Conservation (phyloP, 306 rosid genomes). For the Cucurbita maxima region DNA sequence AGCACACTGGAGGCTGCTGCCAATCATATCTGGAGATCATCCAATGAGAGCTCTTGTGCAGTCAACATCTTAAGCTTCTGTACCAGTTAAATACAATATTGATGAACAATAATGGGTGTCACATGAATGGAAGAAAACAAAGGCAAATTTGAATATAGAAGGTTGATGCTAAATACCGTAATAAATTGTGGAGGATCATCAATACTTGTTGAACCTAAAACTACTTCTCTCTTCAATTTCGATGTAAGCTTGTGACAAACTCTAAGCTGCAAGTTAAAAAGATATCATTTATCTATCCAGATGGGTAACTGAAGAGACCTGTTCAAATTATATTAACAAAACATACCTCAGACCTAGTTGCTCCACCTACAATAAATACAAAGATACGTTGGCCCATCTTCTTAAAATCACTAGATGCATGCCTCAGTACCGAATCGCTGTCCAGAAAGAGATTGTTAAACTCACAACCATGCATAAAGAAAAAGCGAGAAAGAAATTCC, state of each 20-base stretch:
- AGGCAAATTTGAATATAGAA: not conserved
- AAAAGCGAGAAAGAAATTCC: not conserved
- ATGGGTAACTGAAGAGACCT: not conserved
- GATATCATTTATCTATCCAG: not conserved
- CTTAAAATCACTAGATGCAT: slow-evolving; percentile 76
- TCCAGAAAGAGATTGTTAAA: not conserved
- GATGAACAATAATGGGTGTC: not conserved
- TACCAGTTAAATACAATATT: slow-evolving; percentile 9
- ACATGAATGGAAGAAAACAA: not conserved
- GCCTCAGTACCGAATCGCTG: slow-evolving; percentile 67
- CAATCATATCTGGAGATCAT: slow-evolving; percentile 68
- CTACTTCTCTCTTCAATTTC: slow-evolving; percentile 72
- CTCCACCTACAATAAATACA: slow-evolving; percentile 88
- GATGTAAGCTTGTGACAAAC: slow-evolving; percentile 85
- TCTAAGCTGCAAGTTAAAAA: slow-evolving; percentile 47
- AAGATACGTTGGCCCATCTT: slow-evolving; percentile 81
- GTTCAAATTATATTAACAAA: not conserved
- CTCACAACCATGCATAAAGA: not conserved
- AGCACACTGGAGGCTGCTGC: not conserved
- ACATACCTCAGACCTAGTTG: slow-evolving; percentile 89
- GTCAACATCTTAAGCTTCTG: slow-evolving; percentile 79
- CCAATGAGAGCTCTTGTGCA: slow-evolving; percentile 53
- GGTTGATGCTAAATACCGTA: slow-evolving; percentile 30
- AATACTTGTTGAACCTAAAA: slow-evolving; percentile 78
- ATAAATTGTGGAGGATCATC: slow-evolving; percentile 87